Base-by-base conservation (phyloP, 1,284 basidiomycete species). In the Cerioporus squamosus region DNA sequence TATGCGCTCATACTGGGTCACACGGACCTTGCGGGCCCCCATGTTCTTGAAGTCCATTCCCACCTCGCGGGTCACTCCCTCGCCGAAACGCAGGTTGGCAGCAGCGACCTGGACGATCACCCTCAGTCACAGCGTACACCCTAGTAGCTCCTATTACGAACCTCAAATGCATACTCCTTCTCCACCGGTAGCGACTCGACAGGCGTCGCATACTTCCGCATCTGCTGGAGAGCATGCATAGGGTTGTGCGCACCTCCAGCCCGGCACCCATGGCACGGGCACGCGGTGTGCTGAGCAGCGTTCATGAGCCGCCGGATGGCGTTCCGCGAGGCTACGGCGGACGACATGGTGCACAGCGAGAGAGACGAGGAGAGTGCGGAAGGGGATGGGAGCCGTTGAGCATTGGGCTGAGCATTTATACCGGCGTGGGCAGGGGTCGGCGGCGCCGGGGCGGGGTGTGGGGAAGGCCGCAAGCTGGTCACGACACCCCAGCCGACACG, bases 131-230 rank as follows among this genome's bases (percentile, higher is more conserved):
- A 40, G 22, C 47, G 12, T 17, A 44, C 33, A 2, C 14, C 15
- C 12, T 24, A 49, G 18, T 44, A 12, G 18, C 18, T 20, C n/a
- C 9, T 29, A 29, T 29, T 3, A 70, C 76, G 56, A 66, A 90
- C 94, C 83, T 98, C 96, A 69, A 98, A 98, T 0, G 96, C 96
- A 73, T 98, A 98, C 76, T 98, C 96, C 71, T 91, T 94, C 74
- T 94, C 81, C 9, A 88, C 79, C 4, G 71, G 69, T 5, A 64
- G 68, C 2, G 75, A 68, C 53, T 93, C 84, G 14, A 94, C 87
- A 24, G 95, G 95, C 1, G 93, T 93, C n/a, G 95, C 95, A 63
- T 92, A 83, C 70, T 78, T 85, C 64, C 91, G 79, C 62, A 92
- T 75, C 70, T 90, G 87, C 66, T 77, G 84, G 39, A 86, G 71